Evolutionary conservation across 1,139 yeast species (phyloP), one percentile per base, ranked within the genome.

Genomic region (Kazachstania sp.): DNA sequence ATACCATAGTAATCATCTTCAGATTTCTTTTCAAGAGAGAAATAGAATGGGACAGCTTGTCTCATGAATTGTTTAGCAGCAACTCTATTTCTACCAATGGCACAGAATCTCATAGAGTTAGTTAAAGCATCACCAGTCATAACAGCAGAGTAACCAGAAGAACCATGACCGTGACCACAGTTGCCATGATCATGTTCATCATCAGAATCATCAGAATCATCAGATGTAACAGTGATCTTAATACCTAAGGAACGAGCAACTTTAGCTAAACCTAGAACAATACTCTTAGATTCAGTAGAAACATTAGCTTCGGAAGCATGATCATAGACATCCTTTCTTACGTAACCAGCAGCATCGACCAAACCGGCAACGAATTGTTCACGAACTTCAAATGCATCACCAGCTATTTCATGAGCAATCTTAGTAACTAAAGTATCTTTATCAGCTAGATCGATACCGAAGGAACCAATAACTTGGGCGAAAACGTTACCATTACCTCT

Each of bases 221-320:
- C 47, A 23, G 47, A 32, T 19, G 30, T 43, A 6, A 45, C 63
- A 26, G 68, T 57, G 32, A 54, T 64, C 8, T 46, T 45, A 45
- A 71, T 60, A 64, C 74, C 74, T 29, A 71, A 56, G 15, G 74
- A 70, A 57, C 73, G 72, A 36, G 71, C 70, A 46, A 70, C 48
- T 40, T 54, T 57, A 41, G 62, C 59, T 41, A 64, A 46, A 46
- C 71, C 71, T 20, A 62, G 59, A 44, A 58, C 41, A 46, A 67
- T 61, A 41, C 51, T 45, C 5, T 54, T 45, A 51, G 51, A 51
- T 34, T 48, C 45, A 15, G 68, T 64, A n/a, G 47, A 46, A 30
- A 67, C 48, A 26, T 61, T 50, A n/a, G 65, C 66, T 35, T 45
- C 23, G 4, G 31, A 30, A 2, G 36, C 31, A 19, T 37, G 32